Percentiles rank a stretch among this genome's conserved stretches.
phyloP scores from a whole-genome alignment of 305 asterid genomes.

The Striga hermonthica region DNA sequence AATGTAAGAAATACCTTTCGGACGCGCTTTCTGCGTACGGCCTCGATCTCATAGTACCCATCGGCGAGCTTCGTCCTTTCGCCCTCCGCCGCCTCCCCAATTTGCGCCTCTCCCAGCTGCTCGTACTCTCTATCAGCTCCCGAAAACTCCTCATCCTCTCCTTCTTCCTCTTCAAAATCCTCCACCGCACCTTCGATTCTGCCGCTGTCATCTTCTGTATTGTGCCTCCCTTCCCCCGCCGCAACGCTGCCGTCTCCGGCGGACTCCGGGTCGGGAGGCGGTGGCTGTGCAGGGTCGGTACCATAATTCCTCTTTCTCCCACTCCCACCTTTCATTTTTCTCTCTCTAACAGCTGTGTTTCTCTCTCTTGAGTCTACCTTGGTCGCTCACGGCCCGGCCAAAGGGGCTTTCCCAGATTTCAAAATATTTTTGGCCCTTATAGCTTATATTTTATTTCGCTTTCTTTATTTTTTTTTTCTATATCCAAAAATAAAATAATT shows the following conservation, averaged over 20 bases:
- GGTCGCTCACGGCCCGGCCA: too few relatives aligned
- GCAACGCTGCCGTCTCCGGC: slow-evolving; percentile 5
- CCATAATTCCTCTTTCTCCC: too few relatives aligned
- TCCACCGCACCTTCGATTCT: slow-evolving; percentile 34
- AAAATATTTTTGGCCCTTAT: too few relatives aligned
- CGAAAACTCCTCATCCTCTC: slow-evolving; percentile 39
- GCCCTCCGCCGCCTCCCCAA: slow-evolving; percentile 39
- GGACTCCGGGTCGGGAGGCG: too few relatives aligned
- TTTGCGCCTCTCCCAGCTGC: slow-evolving; percentile 34
- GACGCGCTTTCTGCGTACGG: slow-evolving; percentile 71
- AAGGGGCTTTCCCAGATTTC: too few relatives aligned
- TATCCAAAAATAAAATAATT: too few relatives aligned
- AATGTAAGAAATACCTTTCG: slow-evolving; percentile 46
- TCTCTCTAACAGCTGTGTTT: too few relatives aligned
- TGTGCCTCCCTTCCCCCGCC: slow-evolving; percentile 29
- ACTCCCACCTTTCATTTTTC: too few relatives aligned
- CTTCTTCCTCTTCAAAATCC: slow-evolving; percentile 41
- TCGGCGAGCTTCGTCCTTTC: slow-evolving; percentile 72
- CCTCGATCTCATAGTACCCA: slow-evolving; percentile 83
- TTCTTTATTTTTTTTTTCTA: too few relatives aligned
- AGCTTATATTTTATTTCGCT: too few relatives aligned
- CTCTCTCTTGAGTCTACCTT: too few relatives aligned
- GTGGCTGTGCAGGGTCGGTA: too few relatives aligned
- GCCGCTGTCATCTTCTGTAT: slow-evolving; percentile 31
- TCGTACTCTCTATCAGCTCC: slow-evolving; percentile 44